These are phyloP conservation scores for Talaromyces stipitatus DNA, from an alignment of 495 filamentous ascomycete genomes.

Conservation along the genomic window DNA sequence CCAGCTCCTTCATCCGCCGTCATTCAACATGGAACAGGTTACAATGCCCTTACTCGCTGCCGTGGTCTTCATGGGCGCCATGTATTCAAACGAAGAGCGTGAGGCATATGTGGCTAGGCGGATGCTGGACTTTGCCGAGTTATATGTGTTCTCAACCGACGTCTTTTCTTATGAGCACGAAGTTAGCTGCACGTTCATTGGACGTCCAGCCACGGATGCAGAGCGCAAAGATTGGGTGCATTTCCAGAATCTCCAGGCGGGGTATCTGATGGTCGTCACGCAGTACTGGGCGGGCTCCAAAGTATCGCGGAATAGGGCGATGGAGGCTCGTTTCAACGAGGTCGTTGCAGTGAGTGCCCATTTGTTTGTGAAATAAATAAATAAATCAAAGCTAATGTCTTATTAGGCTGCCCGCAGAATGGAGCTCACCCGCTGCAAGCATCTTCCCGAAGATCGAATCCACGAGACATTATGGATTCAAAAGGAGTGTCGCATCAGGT, in stretches of 20 bases:
- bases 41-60: conserved; percentile 30
- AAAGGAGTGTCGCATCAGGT: conserved; percentile 38
- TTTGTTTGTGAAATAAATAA: not conserved
- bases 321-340: conserved; percentile 39
- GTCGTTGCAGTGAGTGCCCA: conserved; percentile 29
- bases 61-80: conserved; percentile 39
- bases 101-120: conserved; percentile 31
- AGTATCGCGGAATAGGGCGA: conserved; percentile 30
- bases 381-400: conserved; percentile 2
- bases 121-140: conserved; percentile 39
- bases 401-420: conserved; percentile 29
- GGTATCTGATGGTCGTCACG: conserved; percentile 29
- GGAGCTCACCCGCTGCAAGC: conserved; percentile 25
- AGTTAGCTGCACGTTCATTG: conserved; percentile 22
- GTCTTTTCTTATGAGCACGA: conserved; percentile 35
- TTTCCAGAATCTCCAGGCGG: conserved; percentile 39
- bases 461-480: conserved; percentile 35
- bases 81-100: conserved; percentile 35
- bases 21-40: conserved; percentile 31
- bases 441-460: conserved; percentile 20
- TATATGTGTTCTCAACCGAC: conserved; percentile 37
- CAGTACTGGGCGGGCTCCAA: conserved; percentile 43
- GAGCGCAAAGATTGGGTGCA: conserved; percentile 26
- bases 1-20: conserved; percentile 30
- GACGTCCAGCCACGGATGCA: conserved; percentile 12